Percentiles rank a stretch among this genome's conserved stretches.
These are phyloP conservation scores for Penicillium canariense DNA, from an alignment of 495 filamentous ascomycete genomes.

Conservation along the genomic window DNA sequence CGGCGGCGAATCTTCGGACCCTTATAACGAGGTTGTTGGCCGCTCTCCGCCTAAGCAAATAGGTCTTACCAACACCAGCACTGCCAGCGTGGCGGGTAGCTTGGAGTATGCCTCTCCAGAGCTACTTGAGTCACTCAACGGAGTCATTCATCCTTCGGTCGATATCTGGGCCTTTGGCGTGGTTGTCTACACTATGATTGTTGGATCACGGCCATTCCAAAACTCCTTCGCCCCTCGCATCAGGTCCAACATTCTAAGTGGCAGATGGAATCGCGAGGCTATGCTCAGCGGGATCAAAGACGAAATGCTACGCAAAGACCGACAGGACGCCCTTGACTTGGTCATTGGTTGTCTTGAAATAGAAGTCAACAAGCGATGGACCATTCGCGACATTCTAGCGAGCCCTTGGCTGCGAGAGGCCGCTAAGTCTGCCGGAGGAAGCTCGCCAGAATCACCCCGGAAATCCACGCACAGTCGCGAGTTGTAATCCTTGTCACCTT, in stretches of 20 bases:
- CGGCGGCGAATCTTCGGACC: slow-evolving; percentile 46
- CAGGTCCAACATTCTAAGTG: slow-evolving; percentile 57
- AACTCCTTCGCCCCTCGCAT: slow-evolving; percentile 59
- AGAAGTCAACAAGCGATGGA: slow-evolving; percentile 51
- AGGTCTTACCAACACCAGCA: slow-evolving; percentile 56
- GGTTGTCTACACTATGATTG: slow-evolving; percentile 59
- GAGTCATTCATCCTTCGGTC: slow-evolving; percentile 54
- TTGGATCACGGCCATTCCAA: slow-evolving; percentile 65
- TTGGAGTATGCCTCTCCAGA: slow-evolving; percentile 68
- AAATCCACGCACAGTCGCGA: no score
- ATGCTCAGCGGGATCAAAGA: slow-evolving; percentile 38
- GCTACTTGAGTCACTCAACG: slow-evolving; percentile 46
- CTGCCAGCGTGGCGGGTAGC: slow-evolving; percentile 59
- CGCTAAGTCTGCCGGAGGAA: slow-evolving; percentile 27
- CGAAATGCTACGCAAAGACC: slow-evolving; percentile 19
- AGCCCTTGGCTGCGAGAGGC: slow-evolving; percentile 54
- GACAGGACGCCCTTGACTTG: slow-evolving; percentile 49
- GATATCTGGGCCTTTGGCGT: slow-evolving; percentile 77
- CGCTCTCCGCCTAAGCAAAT: slow-evolving; percentile 49
- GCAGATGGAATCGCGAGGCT: slow-evolving; percentile 57
- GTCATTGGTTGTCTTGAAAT: slow-evolving; percentile 53
- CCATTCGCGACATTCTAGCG: slow-evolving; percentile 50
- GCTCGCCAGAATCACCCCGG: slow-evolving; percentile 29
- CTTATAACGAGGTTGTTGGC: slow-evolving; percentile 46
- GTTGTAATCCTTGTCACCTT: no score